phyloP scores from a whole-genome alignment of 1,284 basidiomycete species.

The Cryptococcus amylolentus region DNA sequence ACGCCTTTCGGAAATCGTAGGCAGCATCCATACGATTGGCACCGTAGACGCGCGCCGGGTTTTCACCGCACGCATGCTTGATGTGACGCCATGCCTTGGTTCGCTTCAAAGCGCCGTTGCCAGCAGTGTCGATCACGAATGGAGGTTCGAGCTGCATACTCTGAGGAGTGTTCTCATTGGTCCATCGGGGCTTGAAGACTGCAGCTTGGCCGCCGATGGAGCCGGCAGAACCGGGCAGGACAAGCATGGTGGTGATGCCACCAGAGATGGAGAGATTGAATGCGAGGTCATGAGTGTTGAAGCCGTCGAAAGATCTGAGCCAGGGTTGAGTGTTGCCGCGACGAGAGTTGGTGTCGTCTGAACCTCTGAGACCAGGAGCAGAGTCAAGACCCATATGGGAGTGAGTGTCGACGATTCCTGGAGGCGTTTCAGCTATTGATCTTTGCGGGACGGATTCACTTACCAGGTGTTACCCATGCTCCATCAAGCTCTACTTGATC shows the following conservation, averaged over 20 bases:
- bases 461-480: slow-evolving; percentile 53
- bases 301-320: slow-evolving; percentile 53
- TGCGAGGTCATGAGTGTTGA: slow-evolving; percentile 55
- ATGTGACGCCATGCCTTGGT: slow-evolving; percentile 45
- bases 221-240: slow-evolving; percentile 51
- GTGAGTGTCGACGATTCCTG: slow-evolving; percentile 66
- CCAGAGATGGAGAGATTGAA: slow-evolving; percentile 53
- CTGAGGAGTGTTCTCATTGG: slow-evolving; percentile 47
- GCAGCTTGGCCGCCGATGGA: slow-evolving; percentile 52
- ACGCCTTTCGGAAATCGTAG: slow-evolving; percentile 60
- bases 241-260: slow-evolving; percentile 54
- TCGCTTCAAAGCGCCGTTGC: slow-evolving; percentile 37
- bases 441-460: background rate
- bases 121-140: slow-evolving; percentile 35
- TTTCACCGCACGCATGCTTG: slow-evolving; percentile 54
- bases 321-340: slow-evolving; percentile 51
- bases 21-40: slow-evolving; percentile 57
- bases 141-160: slow-evolving; percentile 51
- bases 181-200: slow-evolving; percentile 53
- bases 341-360: slow-evolving; percentile 48
- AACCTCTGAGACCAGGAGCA: slow-evolving; percentile 58
- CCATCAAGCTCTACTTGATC: slow-evolving; percentile 50
- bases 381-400: slow-evolving; percentile 71
- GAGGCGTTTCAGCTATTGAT: background rate
- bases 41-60: slow-evolving; percentile 53